Percentiles rank a stretch among this genome's conserved stretches.
These are phyloP conservation scores for Metarhizium album DNA, from an alignment of 2,329 filamentous ascomycete species.

Conservation along the genomic window DNA sequence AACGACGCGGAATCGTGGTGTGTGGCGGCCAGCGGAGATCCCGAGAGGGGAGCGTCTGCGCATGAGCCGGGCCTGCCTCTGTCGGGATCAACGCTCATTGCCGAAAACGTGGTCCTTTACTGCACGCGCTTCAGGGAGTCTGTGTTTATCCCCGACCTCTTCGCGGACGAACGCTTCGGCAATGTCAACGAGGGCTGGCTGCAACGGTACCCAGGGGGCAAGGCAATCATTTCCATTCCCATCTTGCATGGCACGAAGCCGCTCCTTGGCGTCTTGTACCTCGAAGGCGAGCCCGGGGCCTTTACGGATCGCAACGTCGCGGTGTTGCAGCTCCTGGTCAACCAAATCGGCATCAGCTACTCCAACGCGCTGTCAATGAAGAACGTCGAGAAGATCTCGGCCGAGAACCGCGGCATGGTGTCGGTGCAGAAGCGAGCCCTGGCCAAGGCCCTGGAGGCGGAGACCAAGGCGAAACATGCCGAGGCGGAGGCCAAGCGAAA, in stretches of 20 bases:
- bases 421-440: slow-evolving; percentile 65
- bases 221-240: slow-evolving; percentile 68
- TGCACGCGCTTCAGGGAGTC: slow-evolving; percentile 65
- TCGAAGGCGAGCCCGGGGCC: slow-evolving; percentile 62
- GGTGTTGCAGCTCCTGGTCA: slow-evolving; percentile 60
- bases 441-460: slow-evolving; percentile 59
- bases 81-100: slow-evolving; percentile 55
- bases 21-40: slow-evolving; percentile 63
- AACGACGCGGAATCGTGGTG: slow-evolving; percentile 54
- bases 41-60: slow-evolving; percentile 55
- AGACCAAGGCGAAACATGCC: slow-evolving; percentile 65
- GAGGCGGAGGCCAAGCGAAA: slow-evolving; percentile 68
- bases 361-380: slow-evolving; percentile 58
- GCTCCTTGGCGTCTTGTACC: slow-evolving; percentile 63
- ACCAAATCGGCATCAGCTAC: slow-evolving; percentile 66
- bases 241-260: slow-evolving; percentile 63
- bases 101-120: slow-evolving; percentile 67
- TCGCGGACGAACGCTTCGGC: slow-evolving; percentile 67
- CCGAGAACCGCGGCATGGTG: slow-evolving; percentile 69
- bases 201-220: slow-evolving; percentile 56
- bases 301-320: slow-evolving; percentile 66
- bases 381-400: slow-evolving; percentile 65
- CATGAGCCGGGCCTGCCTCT: slow-evolving; percentile 57
- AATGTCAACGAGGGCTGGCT: slow-evolving; percentile 63
- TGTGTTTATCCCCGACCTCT: slow-evolving; percentile 63